These are phyloP conservation scores for Carpinus viminea DNA, from an alignment of 306 rosid genomes.

Conservation along the genomic window DNA sequence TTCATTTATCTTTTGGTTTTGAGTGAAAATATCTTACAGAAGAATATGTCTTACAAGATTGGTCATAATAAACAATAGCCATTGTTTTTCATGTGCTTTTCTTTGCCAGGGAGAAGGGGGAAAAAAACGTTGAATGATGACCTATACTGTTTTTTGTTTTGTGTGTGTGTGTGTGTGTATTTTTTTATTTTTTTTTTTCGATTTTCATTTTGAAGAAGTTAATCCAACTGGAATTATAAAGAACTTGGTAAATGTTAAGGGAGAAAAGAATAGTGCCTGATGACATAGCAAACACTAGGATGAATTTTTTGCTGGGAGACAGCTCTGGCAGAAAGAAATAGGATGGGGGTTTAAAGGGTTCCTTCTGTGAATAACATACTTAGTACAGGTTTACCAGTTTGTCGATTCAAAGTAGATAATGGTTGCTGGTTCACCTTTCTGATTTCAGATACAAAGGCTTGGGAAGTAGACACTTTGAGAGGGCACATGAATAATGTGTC, in stretches of 20 bases:
- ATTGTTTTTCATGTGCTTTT: neutral
- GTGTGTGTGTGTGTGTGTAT: too few species aligned
- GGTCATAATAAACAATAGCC: neutral
- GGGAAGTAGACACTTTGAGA: conserved; percentile 97
- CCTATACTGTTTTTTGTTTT: neutral
- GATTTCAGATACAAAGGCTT: conserved; percentile 91
- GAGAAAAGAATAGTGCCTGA: neutral
- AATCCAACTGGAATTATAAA: neutral
- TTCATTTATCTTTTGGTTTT: neutral
- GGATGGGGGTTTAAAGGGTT: neutral
- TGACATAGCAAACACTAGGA: neutral
- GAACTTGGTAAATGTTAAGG: too few species aligned
- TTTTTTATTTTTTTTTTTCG: neutral
- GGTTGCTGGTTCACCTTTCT: conserved; percentile 3
- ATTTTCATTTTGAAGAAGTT: neutral
- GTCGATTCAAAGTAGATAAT: neutral
- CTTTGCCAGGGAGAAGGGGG: neutral
- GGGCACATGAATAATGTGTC: conserved; percentile 99
- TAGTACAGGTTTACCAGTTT: neutral
- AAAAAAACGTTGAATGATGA: too few species aligned
- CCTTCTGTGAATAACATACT: neutral
- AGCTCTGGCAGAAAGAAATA: neutral
- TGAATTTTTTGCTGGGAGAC: neutral
- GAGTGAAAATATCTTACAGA: neutral
- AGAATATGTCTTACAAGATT: neutral